Percentiles rank a stretch among this genome's conserved stretches.
phyloP scores from a whole-genome alignment of 2,329 filamentous ascomycete species.

The Ceratocystis albifundus region DNA sequence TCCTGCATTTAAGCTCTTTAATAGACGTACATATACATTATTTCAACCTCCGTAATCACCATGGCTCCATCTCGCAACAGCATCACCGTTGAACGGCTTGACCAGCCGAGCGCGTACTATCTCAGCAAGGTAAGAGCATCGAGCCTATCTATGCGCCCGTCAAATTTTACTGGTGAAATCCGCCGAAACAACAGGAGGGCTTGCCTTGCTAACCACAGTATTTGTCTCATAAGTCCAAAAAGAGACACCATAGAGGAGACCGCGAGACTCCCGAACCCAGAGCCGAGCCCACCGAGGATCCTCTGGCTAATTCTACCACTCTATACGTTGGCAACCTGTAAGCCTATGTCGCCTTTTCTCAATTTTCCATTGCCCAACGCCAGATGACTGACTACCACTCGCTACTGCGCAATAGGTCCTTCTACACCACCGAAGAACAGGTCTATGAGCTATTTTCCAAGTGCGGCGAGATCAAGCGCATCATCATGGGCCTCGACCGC shows the following conservation, averaged over 20 bases:
- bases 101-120: constrained; percentile 92
- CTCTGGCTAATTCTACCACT: constrained; percentile 76
- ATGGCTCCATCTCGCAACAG: constrained; percentile 38
- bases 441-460: constrained; percentile 95
- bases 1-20: background rate
- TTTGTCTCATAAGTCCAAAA: constrained; percentile 33
- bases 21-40: background rate
- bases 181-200: background rate
- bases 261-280: constrained; percentile 40
- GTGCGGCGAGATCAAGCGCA: constrained; percentile 93
- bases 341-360: constrained; percentile 17
- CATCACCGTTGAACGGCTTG: constrained; percentile 76
- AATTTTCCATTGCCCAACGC: background rate
- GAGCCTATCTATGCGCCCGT: background rate
- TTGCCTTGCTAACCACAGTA: constrained; percentile 24
- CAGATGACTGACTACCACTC: constrained; percentile 8
- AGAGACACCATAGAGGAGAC: constrained; percentile 43
- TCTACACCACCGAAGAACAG: constrained; percentile 98
- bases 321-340: constrained; percentile 96
- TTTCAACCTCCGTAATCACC: background rate
- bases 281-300: constrained; percentile 49
- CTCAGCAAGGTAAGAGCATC: constrained; percentile 55
- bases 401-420: constrained; percentile 48
- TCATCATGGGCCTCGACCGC: constrained; percentile 94
- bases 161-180: background rate